Evolutionary conservation across 1,284 basidiomycete genomes (phyloP).

Genomic region (Neonothopanus nambi): DNA sequence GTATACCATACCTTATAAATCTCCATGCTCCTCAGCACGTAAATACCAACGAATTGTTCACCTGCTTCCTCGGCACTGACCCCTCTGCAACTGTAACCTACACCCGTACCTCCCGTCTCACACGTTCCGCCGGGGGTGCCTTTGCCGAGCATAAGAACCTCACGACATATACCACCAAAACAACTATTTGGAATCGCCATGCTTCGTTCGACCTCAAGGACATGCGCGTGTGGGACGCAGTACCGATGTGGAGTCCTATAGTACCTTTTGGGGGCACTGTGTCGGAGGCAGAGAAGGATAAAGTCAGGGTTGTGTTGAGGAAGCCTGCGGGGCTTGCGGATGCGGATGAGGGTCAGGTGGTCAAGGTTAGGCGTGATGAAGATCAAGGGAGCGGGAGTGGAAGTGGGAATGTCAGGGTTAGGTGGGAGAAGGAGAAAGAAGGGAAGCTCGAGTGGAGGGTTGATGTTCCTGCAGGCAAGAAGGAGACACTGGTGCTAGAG

Average conservation of each 20-base stretch:
- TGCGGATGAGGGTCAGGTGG: constrained; percentile 40
- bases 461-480: constrained; percentile 35
- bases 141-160: constrained; percentile 46
- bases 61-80: constrained; percentile 57
- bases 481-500: constrained; percentile 42
- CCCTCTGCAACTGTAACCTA: constrained; percentile 48
- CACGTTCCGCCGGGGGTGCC: constrained; percentile 34
- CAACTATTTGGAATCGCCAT: constrained; percentile 51
- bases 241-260: constrained; percentile 39
- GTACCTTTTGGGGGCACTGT: too few relatives aligned
- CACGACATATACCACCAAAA: constrained; percentile 44
- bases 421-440: constrained; percentile 44
- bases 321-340: constrained; percentile 49
- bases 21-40: constrained; percentile 36
- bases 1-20: neutral
- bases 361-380: too few relatives aligned
- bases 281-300: constrained; percentile 4
- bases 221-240: constrained; percentile 48
- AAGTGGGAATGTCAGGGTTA: constrained; percentile 28
- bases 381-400: constrained; percentile 21
- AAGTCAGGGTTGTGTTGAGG: constrained; percentile 45
- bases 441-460: constrained; percentile 43
- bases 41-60: constrained; percentile 49
- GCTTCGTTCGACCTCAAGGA: constrained; percentile 41
- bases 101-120: constrained; percentile 37